Conservation (phyloP, 192 early-diverging fungal genomes). For the Mortierella claussenii region DNA sequence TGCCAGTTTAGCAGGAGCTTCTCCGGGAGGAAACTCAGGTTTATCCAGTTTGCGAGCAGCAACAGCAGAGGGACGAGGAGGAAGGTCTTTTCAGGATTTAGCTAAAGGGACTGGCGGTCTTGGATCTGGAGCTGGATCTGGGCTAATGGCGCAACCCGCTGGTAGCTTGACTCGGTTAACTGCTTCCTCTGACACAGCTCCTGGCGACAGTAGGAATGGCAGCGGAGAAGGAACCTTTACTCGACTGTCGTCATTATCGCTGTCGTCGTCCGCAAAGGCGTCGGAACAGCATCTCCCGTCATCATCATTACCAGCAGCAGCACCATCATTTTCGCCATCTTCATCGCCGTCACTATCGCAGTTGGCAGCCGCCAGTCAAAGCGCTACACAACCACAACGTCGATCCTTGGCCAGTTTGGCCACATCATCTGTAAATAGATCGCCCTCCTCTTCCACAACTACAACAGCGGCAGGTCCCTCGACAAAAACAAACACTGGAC, state of each 20-base stretch:
- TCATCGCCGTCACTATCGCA: constrained; percentile 14
- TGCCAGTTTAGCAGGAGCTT: background rate
- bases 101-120: background rate
- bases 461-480: background rate
- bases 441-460: background rate
- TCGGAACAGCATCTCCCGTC: no score
- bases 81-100: constrained; percentile 9
- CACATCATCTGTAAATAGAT: background rate
- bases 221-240: background rate
- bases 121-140: background rate
- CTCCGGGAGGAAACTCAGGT: background rate
- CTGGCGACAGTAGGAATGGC: background rate
- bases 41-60: background rate
- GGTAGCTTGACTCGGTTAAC: constrained; percentile 11
- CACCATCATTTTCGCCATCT: background rate
- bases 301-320: background rate
- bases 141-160: background rate
- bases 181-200: background rate
- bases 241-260: background rate
- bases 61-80: background rate
- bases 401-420: constrained; percentile 11
- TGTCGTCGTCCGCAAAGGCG: background rate
- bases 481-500: background rate
- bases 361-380: constrained; percentile 1
- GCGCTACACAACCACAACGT: background rate